Conservation (phyloP, 805 yeast species). For the Kurtzmaniella fragi region DNA sequence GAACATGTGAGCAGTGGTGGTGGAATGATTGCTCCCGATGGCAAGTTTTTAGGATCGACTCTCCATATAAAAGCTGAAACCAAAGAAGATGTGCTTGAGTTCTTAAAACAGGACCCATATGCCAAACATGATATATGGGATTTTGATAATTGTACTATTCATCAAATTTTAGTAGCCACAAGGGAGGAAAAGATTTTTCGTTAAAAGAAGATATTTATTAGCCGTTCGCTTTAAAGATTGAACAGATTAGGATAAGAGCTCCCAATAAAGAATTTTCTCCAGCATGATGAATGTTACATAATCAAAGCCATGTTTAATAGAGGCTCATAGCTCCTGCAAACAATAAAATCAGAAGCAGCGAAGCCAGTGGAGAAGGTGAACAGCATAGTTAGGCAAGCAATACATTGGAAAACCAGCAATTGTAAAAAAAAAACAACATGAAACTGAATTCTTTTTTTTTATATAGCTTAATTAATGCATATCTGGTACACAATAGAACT, state of each 20-base stretch:
- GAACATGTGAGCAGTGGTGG: slow-evolving; percentile 43
- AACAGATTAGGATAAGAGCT: neutral
- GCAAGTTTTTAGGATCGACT: slow-evolving; percentile 55
- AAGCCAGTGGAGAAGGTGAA: too few species aligned
- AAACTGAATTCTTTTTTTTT: too few species aligned
- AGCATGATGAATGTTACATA: too few species aligned
- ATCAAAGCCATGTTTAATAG: neutral
- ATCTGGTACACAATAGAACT: too few species aligned
- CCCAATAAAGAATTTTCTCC: neutral
- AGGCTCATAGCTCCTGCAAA: too few species aligned
- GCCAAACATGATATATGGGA: slow-evolving; percentile 66
- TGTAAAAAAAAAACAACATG: too few species aligned
- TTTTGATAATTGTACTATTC: slow-evolving; percentile 46
- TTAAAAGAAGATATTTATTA: neutral
- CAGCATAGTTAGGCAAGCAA: too few species aligned
- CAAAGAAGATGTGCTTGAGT: slow-evolving; percentile 52
- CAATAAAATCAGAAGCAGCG: too few species aligned
- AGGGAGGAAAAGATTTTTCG: slow-evolving; percentile 8
- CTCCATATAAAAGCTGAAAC: slow-evolving; percentile 54
- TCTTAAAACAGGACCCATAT: slow-evolving; percentile 54
- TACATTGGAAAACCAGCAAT: too few species aligned
- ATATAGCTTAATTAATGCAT: too few species aligned
- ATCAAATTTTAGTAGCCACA: slow-evolving; percentile 33
- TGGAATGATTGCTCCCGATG: slow-evolving; percentile 22
- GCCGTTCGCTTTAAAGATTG: slow-evolving; percentile 1